A percentile compares a stretch with the other conserved stretches of the same genome.
Evolutionary conservation across 306 rosid species (phyloP).

Genomic region (Cucurbita moschata): DNA sequence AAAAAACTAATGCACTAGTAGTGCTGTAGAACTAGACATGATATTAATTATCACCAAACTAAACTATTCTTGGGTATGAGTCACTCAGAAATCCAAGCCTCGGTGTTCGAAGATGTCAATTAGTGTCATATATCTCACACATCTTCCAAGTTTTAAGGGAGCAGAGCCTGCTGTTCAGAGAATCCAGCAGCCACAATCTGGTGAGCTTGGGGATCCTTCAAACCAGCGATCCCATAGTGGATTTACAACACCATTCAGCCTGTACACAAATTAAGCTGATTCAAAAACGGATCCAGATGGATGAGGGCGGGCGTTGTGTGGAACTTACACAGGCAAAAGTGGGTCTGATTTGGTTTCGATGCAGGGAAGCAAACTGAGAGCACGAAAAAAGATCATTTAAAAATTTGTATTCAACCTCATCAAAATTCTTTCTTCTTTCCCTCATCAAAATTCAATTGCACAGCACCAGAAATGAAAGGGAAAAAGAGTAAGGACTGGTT

Average conservation of each 20-base stretch:
- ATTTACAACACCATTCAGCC: conserved; percentile 49
- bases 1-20: too few species aligned
- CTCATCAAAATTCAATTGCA: neutral
- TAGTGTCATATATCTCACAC: too few species aligned
- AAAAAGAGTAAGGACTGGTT: conserved; percentile 1
- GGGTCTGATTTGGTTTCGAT: conserved; percentile 48
- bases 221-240: conserved; percentile 69
- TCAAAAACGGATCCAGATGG: neutral
- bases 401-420: neutral
- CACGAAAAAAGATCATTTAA: neutral
- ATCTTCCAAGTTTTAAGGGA: too few species aligned
- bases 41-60: too few species aligned
- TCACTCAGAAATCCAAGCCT: too few species aligned
- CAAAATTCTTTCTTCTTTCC: neutral
- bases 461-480: neutral
- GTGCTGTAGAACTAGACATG: too few species aligned
- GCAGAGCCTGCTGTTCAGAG: conserved; percentile 18
- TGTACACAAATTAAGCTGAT: conserved; percentile 14
- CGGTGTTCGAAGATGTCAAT: too few species aligned
- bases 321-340: conserved; percentile 51
- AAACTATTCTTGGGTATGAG: too few species aligned
- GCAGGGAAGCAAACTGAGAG: conserved; percentile 33
- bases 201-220: conserved; percentile 60
- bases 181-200: conserved; percentile 50
- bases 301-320: conserved; percentile 5